Conservation (phyloP, 352 stramenopile species). For the Pythium phragmitis region DNA sequence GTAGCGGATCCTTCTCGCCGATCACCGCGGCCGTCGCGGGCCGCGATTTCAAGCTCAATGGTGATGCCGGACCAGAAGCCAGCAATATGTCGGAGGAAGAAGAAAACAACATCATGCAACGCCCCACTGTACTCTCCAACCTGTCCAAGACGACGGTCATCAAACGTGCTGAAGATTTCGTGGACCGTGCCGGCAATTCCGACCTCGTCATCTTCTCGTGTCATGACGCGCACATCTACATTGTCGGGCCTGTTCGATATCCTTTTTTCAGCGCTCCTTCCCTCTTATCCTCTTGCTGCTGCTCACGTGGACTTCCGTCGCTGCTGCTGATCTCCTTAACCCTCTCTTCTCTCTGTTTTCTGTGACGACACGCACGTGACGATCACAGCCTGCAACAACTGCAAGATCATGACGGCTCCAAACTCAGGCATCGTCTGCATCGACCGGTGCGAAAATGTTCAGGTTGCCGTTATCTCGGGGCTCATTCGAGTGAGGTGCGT, state of each 20-base stretch:
- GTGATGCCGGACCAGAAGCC: neutral
- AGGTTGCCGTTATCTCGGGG: conserved; percentile 85
- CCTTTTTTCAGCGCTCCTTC: conserved; percentile 32
- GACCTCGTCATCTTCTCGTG: conserved; percentile 91
- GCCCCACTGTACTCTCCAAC: conserved; percentile 57
- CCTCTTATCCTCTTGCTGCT: neutral
- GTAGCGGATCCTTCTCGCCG: conserved; percentile 25
- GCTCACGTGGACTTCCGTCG: neutral
- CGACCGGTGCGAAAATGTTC: conserved; percentile 94
- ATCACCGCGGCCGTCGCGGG: neutral
- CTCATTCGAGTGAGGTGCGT: conserved; percentile 82
- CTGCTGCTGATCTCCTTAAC: conserved; percentile 46
- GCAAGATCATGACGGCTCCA: conserved; percentile 94
- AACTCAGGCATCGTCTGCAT: conserved; percentile 91
- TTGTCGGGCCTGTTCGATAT: conserved; percentile 93
- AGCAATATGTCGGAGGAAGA: conserved; percentile 12
- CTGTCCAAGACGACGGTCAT: conserved; percentile 78
- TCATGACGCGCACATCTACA: conserved; percentile 93
- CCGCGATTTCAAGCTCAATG: conserved; percentile 11
- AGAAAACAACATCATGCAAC: conserved; percentile 24
- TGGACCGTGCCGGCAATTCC: conserved; percentile 37
- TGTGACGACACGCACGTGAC: conserved; percentile 74
- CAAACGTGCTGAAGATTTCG: conserved; percentile 70
- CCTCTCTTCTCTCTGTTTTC: conserved; percentile 16
- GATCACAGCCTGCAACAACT: conserved; percentile 93